Evolutionary conservation across 2,329 filamentous ascomycete genomes (phyloP), one percentile per base, ranked within the genome.

Genomic region (Graphilbum ipis-grandicollis): DNA sequence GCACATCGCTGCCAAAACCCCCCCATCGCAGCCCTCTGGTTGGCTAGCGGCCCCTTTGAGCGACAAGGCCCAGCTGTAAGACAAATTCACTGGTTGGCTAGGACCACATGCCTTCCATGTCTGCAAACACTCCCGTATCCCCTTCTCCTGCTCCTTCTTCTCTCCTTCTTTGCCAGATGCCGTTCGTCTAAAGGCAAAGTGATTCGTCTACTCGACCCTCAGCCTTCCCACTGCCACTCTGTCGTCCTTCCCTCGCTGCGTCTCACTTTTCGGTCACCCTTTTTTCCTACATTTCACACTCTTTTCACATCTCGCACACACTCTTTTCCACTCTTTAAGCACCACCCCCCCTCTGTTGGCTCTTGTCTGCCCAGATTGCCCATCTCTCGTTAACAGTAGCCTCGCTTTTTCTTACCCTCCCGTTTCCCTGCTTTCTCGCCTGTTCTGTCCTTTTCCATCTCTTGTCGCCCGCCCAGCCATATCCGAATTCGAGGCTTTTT

Each of bases 21-120:
- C n/a, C n/a, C n/a, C n/a, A n/a, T n/a, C n/a, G n/a, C n/a, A n/a
- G 6, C 17, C 25, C 13, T 37, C 36, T 43, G 38, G 41, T 43
- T 45, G 41, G 43, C 43, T 39, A 43, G 36, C 43, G 41, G 43
- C 41, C 41, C 39, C 37, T 29, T 39, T 26, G 35, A 35, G 34
- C 31, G 33, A 28, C 9, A 32, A 21, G 22, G 19, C 35, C 19
- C 32, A 17, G 29, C 19, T 15, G 29, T 26, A 9, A 21, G 17
- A 25, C 26, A 28, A 23, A 28, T 28, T 28, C 26, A 28, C 26
- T 28, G 26, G 26, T 28, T 28, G 26, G 26, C 26, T 28, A 13
- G 26, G 26, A 28, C 26, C n/a, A n/a, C n/a, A n/a, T n/a, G n/a
- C n/a, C n/a, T n/a, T n/a, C n/a, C n/a, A n/a, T n/a, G n/a, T n/a